Base-by-base conservation (phyloP, 2,329 filamentous ascomycete genomes). In the Ascocoryne sarcoides region DNA sequence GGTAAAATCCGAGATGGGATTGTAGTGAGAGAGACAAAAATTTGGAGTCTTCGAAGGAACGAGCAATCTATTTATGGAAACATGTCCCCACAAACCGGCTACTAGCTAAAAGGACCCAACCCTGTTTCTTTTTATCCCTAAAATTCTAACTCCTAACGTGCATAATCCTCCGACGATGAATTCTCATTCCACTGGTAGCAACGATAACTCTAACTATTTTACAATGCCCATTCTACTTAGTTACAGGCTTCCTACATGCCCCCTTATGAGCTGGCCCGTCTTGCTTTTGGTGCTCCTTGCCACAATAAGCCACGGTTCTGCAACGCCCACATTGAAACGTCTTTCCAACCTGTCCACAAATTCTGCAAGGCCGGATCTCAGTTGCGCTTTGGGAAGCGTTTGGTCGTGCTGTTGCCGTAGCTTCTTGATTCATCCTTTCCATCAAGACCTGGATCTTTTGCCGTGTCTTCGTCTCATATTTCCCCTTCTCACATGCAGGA, bases 201-300 rank as follows among this genome's bases (percentile, higher is more conserved):
- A n/a, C n/a, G n/a, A n/a, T n/a, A n/a, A n/a, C n/a, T n/a, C n/a
- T n/a, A n/a, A n/a, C n/a, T n/a, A n/a, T n/a, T n/a, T n/a, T n/a
- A n/a, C n/a, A n/a, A n/a, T n/a, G n/a, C n/a, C n/a, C n/a, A n/a
- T n/a, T n/a, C n/a, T n/a, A n/a, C n/a, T n/a, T n/a, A n/a, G n/a
- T n/a, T n/a, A n/a, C 23, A 26, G 23, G 7, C 12, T 26, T 26
- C 23, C 23, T 7, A 26, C 23, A 26, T 7, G 23, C 23, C 82
- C 17, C 17, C 10, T 33, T 33, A 33, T 33, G 31, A 4, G 17
- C 31, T 17, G 14, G 14, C 31, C 31, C 14, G 17, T 33, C 31
- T 16, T 15, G 4, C 14, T 17, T 33, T 16, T 33, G 31, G 17
- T 33, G 31, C 17, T 33, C 31, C 31, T 33, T 33, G 10, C 31